These are phyloP conservation scores for Emericellopsis atlantica DNA, from an alignment of 2,329 filamentous ascomycete species.

Conservation along the genomic window DNA sequence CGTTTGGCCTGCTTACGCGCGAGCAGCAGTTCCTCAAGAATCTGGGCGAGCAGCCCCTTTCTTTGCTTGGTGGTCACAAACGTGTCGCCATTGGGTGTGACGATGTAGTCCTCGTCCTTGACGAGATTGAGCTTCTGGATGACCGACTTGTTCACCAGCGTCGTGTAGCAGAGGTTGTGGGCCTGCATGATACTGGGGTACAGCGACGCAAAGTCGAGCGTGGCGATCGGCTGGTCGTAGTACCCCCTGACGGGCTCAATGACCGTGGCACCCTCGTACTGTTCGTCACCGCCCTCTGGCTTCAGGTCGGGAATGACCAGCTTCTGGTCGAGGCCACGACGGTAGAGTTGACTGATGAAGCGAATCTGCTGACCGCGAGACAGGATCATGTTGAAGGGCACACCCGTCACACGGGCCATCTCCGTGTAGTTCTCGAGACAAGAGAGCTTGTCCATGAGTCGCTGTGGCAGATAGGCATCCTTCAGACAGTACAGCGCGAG, in stretches of 20 bases:
- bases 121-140: conserved; percentile 65
- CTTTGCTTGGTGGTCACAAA: conserved; percentile 82
- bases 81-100: conserved; percentile 87
- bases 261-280: conserved; percentile 95
- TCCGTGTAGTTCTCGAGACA: conserved; percentile 99
- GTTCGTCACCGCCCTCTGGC: conserved; percentile 61
- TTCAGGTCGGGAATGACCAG: conserved; percentile 84
- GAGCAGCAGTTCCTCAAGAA: conserved; percentile 83
- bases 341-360: conserved; percentile 93
- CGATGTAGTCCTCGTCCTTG: conserved; percentile 90
- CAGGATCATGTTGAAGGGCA: conserved; percentile 90
- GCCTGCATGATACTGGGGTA: conserved; percentile 99
- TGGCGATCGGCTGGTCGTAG: conserved; percentile 90
- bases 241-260: conserved; percentile 91
- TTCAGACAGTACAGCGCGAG: conserved; percentile 94
- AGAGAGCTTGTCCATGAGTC: conserved; percentile 93
- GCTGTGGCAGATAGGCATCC: conserved; percentile 88
- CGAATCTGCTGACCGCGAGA: conserved; percentile 93
- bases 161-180: conserved; percentile 97
- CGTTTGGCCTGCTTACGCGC: conserved; percentile 92
- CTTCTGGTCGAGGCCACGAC: conserved; percentile 86
- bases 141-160: conserved; percentile 58
- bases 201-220: conserved; percentile 94
- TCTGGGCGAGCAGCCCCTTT: conserved; percentile 86
- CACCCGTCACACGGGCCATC: conserved; percentile 98